Base-by-base conservation (phyloP, 371 early-diverging fungal species). In the Mortierella sp. region DNA sequence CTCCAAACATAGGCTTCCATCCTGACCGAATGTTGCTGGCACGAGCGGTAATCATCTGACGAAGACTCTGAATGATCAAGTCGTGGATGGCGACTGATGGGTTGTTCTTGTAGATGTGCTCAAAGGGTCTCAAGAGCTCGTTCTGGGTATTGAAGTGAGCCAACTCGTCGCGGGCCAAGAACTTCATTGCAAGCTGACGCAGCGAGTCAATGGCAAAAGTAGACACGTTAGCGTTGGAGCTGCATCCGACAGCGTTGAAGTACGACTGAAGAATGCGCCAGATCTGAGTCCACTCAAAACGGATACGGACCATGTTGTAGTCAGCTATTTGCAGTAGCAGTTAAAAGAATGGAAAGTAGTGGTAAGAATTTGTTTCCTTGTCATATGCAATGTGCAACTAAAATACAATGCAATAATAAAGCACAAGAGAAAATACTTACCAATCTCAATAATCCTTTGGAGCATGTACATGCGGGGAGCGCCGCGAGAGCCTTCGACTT, bases 241-340 rank as follows among this genome's bases (percentile, higher is more conserved):
- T 93, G 78, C 90, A 90, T 19, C 91, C 95, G 38, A 94, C 92
- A 0, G 90, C 88, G 71, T 91, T 90, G 87, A 95, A 95, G 85
- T 95, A 90, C 3, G 92, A 92, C 73, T 93, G 93, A 21, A 95
- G 86, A 65, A 94, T 88, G 45, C 89, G 88, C 94, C 95, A 95
- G 65, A 95, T 93, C 77, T 94, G 93, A 9, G 91, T 89, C 93
- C 94, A 95, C 84, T 95, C 95, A 84, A 92, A 94, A 70, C 95
- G 91, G 78, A 95, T 94, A 74, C 95, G 89, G 63, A 88, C 89
- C 92, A 94, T 88, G 72, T 88, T 88, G 78, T 89, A 89, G 80
- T 89, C 88, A 34, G 89, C 89, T 88, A 77, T 70, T 50, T 21
- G n/a, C 21, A 21, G 3, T 10, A 55, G 44, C 26, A 54, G 65